Base-by-base conservation (phyloP, 2,329 filamentous ascomycete species). In the Sporothrix sp. region DNA sequence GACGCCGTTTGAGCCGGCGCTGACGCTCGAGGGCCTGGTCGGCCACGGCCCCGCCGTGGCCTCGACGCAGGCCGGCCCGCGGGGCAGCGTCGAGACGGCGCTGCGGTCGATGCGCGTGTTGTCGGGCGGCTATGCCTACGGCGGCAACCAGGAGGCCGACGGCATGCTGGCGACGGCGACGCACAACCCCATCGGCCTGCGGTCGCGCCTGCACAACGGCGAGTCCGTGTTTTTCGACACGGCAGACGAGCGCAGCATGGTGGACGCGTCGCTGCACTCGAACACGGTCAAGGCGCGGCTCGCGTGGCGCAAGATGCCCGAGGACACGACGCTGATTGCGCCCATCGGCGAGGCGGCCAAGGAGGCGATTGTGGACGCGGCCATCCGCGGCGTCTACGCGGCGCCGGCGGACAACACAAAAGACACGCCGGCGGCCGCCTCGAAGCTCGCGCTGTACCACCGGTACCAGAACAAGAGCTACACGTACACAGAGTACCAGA, bases 401-500 rank as follows among this genome's bases (percentile, higher is more conserved):
- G 38, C n/a, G 14, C 16, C 25, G n/a, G 14, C 28, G 14, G 11
- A 21, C 14, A 28, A 33, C 3, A 13, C 39, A 13, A 28, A 33
- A 9, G 28, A 35, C n/a, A 21, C 27, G 62, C 2, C 43, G 3
- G 11, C 16, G 8, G 13, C 33, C 30, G 58, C 8, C 14, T 23
- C 42, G 13, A 6, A 65, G 14, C 30, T 62, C 16, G 62, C 52
- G 7, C 57, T 57, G 21, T 53, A 70, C 52, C 59, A 57, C 42
- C 69, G 60, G 53, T 72, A 71, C 53, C 64, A 66, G 46, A 56
- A 51, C 38, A 60, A 63, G 35, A 64, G 69, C 10, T 59, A 57
- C 43, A 65, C 60, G 7, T 66, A 65, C 58, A 59, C 51, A 45
- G 51, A 52, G 7, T 47, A 52, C 36, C 58, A 97, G 33, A 58